Conservation (phyloP, 345 rosid species). For the Salix viminalis region DNA sequence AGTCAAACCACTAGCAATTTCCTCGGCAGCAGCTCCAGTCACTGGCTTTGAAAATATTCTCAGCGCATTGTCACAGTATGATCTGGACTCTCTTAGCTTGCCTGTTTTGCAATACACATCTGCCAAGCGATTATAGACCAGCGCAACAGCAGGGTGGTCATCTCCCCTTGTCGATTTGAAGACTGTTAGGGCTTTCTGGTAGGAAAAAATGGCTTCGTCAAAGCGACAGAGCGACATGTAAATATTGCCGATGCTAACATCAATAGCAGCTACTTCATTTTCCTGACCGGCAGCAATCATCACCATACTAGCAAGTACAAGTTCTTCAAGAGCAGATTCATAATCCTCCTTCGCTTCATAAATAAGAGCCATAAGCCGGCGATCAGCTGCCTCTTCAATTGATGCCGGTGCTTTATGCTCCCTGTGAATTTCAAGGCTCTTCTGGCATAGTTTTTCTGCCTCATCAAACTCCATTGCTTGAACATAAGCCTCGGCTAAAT, state of each 20-base stretch:
- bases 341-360: slow-evolving; percentile 95
- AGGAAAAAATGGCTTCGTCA: slow-evolving; percentile 92
- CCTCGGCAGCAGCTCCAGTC: slow-evolving; percentile 81
- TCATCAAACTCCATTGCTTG: slow-evolving; percentile 97
- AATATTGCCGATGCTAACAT: slow-evolving; percentile 84
- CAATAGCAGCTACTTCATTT: slow-evolving; percentile 86
- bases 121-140: slow-evolving; percentile 82
- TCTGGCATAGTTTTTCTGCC: slow-evolving; percentile 85
- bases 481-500: slow-evolving; percentile 88
- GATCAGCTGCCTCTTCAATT: slow-evolving; percentile 86
- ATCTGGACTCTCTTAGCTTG: slow-evolving; percentile 86
- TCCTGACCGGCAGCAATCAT: slow-evolving; percentile 91
- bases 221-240: slow-evolving; percentile 78
- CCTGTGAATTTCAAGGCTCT: slow-evolving; percentile 82
- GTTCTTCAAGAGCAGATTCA: slow-evolving; percentile 88
- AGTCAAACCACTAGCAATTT: slow-evolving; percentile 75
- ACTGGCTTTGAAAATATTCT: slow-evolving; percentile 84
- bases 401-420: slow-evolving; percentile 85
- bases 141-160: slow-evolving; percentile 81
- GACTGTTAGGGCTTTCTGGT: slow-evolving; percentile 92
- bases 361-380: slow-evolving; percentile 82
- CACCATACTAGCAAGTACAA: slow-evolving; percentile 95
- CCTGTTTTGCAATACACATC: slow-evolving; percentile 90
- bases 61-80: slow-evolving; percentile 84
- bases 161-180: slow-evolving; percentile 88